Conservation (phyloP, 208 protist species). For the Trypanosoma melophagium region DNA sequence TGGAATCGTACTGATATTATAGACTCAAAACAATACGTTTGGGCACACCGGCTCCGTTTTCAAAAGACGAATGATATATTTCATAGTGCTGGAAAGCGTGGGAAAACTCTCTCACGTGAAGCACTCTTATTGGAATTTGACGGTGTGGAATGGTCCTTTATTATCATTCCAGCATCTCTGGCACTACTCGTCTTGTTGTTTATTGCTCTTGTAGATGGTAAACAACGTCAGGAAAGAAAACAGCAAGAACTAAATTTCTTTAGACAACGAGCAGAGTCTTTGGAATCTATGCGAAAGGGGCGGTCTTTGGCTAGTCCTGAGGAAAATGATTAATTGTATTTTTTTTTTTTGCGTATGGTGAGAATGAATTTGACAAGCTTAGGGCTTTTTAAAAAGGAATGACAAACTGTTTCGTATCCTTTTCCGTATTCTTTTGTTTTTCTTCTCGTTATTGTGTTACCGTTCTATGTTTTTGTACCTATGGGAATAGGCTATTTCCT, state of each 20-base stretch:
- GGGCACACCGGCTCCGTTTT: constrained; percentile 21
- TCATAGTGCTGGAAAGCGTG: constrained; percentile 30
- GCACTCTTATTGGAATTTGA: constrained; percentile 34
- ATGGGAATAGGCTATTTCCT: too few species aligned
- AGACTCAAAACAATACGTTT: constrained; percentile 19
- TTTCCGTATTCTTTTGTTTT: too few species aligned
- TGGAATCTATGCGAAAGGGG: background rate
- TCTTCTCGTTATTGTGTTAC: too few species aligned
- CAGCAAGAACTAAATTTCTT: constrained; percentile 1
- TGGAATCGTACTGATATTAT: constrained; percentile 34
- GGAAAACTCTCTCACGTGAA: constrained; percentile 16
- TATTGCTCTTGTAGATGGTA: constrained; percentile 20
- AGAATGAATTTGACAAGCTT: too few species aligned
- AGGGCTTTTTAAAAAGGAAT: too few species aligned
- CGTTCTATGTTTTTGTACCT: too few species aligned
- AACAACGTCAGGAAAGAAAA: background rate
- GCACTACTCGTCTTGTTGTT: constrained; percentile 15
- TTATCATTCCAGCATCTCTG: constrained; percentile 30
- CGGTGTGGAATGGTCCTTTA: constrained; percentile 42
- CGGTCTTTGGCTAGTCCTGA: too few species aligned
- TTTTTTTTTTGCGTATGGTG: too few species aligned
- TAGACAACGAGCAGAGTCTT: constrained; percentile 11
- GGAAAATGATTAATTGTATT: too few species aligned
- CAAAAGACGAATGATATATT: constrained; percentile 40
- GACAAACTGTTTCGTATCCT: too few species aligned